Evolutionary conservation across 129 eudicot genomes (phyloP).

Genomic region (Chrysanthemum lavandulifolium): DNA sequence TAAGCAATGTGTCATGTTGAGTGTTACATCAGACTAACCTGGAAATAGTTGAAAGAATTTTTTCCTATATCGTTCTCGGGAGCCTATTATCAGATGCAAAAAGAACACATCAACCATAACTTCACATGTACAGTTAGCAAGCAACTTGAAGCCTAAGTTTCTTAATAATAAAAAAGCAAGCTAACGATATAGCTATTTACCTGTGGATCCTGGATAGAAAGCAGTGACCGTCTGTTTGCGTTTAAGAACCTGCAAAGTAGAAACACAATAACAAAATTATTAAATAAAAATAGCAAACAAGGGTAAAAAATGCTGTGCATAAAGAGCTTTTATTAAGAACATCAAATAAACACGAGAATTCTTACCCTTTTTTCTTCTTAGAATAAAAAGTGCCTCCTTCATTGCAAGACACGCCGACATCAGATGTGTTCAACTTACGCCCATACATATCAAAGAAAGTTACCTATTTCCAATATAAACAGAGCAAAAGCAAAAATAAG

Average conservation of each 20-base stretch:
- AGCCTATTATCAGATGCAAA: conserved; percentile 43
- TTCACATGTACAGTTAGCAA: conserved; percentile 10
- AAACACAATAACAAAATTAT: not conserved
- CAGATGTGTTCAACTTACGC: conserved; percentile 69
- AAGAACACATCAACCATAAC: not conserved
- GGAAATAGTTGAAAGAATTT: conserved; percentile 87
- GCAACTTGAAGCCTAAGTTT: conserved; percentile 2
- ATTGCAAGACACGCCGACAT: conserved; percentile 89
- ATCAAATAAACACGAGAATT: not conserved
- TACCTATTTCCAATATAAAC: conserved; percentile 46
- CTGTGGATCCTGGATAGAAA: conserved; percentile 97
- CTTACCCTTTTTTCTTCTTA: conserved; percentile 79
- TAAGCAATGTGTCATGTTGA: conserved; percentile 1
- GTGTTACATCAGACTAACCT: conserved; percentile 34
- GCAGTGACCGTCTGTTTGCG: conserved; percentile 45
- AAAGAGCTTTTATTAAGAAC: too few relatives aligned
- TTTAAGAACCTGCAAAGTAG: conserved; percentile 46
- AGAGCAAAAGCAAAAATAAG: not conserved
- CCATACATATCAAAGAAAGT: conserved; percentile 90
- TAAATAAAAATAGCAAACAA: not conserved
- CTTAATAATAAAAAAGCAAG: not conserved
- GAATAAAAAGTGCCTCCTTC: conserved; percentile 63
- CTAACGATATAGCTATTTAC: conserved; percentile 24
- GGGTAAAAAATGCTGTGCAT: not conserved
- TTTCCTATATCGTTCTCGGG: conserved; percentile 95